Evolutionary conservation across 805 yeast genomes (phyloP).

Genomic region (Pichia cephalocereana): DNA sequence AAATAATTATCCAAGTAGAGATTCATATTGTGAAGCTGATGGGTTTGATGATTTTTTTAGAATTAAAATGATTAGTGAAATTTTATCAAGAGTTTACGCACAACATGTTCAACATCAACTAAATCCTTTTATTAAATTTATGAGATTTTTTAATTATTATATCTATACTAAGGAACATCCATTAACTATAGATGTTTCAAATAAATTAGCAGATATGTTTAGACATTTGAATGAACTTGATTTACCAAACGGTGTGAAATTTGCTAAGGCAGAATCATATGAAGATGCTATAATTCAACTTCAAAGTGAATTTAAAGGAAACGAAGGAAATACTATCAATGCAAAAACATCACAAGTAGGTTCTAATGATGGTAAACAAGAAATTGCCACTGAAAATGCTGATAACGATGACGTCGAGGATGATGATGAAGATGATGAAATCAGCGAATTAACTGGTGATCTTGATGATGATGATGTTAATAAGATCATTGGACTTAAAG

Average conservation of each 20-base stretch:
- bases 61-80: conserved; percentile 41
- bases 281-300: conserved; percentile 29
- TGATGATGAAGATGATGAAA: background rate
- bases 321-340: conserved; percentile 16
- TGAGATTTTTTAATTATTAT: conserved; percentile 65
- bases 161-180: conserved; percentile 51
- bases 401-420: background rate
- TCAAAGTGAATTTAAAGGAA: conserved; percentile 7
- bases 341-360: conserved; percentile 20
- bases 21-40: conserved; percentile 39
- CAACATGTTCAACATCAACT: conserved; percentile 8
- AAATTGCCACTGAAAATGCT: background rate
- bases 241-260: conserved; percentile 7
- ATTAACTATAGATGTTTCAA: conserved; percentile 42
- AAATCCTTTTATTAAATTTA: conserved; percentile 29
- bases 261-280: conserved; percentile 45
- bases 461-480: conserved; percentile 4
- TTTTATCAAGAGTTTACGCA: conserved; percentile 27
- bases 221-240: background rate
- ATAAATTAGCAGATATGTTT: conserved; percentile 36
- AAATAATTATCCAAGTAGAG: conserved; percentile 44
- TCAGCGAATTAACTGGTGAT: background rate
- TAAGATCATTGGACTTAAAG: conserved; percentile 9
- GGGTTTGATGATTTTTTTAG: conserved; percentile 63
- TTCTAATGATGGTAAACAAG: conserved; percentile 14